Evolutionary conservation across 805 yeast species (phyloP).

Genomic region (Barnettozyma californica): DNA sequence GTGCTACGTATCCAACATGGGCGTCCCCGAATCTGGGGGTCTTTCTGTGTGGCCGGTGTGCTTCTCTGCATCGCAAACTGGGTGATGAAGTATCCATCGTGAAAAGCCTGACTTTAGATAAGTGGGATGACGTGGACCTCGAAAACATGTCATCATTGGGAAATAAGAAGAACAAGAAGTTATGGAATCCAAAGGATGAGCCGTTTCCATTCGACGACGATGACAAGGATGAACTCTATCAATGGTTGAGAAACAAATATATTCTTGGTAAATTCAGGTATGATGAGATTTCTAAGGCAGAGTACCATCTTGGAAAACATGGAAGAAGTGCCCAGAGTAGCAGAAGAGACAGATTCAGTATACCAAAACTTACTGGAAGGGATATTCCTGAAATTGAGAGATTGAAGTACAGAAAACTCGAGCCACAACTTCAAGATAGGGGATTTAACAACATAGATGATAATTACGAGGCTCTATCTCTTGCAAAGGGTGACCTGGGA

Average conservation of each 20-base stretch:
- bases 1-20: conserved; percentile 52
- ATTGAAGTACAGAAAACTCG: conserved; percentile 44
- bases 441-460: conserved; percentile 56
- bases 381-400: conserved; percentile 50
- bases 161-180: conserved; percentile 49
- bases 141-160: conserved; percentile 43
- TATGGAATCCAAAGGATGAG: conserved; percentile 64
- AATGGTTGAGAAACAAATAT: conserved; percentile 64
- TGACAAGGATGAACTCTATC: conserved; percentile 54
- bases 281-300: conserved; percentile 26
- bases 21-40: conserved; percentile 45
- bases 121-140: conserved; percentile 58
- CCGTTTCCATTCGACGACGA: conserved; percentile 78
- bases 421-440: conserved; percentile 42
- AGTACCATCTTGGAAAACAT: conserved; percentile 19
- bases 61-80: conserved; percentile 65
- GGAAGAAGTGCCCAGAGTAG: background rate
- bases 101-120: conserved; percentile 68
- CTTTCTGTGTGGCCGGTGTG: conserved; percentile 81
- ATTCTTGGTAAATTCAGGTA: conserved; percentile 50
- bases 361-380: conserved; percentile 44
- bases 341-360: conserved; percentile 5
- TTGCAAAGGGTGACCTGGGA: conserved; percentile 54
- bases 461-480: conserved; percentile 56
- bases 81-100: conserved; percentile 59